Evolutionary conservation across 371 early-diverging fungal genomes (phyloP), one percentile per base, ranked within the genome.

Genomic region (Mortierella polycephala): DNA sequence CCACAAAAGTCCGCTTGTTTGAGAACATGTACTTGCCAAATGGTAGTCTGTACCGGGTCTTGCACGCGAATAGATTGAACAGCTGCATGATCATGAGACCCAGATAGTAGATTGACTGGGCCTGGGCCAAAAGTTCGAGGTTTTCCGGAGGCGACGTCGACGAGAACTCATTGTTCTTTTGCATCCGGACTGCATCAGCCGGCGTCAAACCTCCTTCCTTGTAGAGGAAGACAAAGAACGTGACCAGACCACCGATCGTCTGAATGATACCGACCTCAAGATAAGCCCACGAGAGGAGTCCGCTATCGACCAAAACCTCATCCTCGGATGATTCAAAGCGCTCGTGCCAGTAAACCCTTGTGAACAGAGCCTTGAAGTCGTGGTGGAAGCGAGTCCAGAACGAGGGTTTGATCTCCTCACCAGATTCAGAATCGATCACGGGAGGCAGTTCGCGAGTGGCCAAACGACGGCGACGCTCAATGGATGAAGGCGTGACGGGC

Each of bases 31-130:
- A 92, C 56, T 69, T 73, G 23, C 96, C 94, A 69, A 91, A 92
- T 41, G 96, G 96, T 57, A 92, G 75, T 5, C 88, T 83, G 67
- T 90, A 85, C 12, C 90, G 84, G 45, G 91, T 88, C 87, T 98
- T 98, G 85, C 95, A 94, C 30, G 94, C 91, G 80, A 97, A 96
- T 85, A 96, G 76, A 84, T 98, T 98, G 88, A 94, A 96, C 74
- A 91, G 85, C 81, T 98, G 99, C 81, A 84, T 83, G 66, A 95
- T 86, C 89, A 96, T 87, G 21, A 98, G 84, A 56, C 86, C 81
- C 58, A 95, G 82, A 74, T 94, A 96, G 83, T 89, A 94, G 40
- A 88, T 85, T 1, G 95, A 90, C 74, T 96, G 95, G 5, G 92
- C 80, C 93, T 73, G 88, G 85, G 61, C 84, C 83, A 46, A 91